Evolutionary conservation across 2,329 filamentous ascomycete species (phyloP).

Genomic region (Pseudopyricularia javanii): DNA sequence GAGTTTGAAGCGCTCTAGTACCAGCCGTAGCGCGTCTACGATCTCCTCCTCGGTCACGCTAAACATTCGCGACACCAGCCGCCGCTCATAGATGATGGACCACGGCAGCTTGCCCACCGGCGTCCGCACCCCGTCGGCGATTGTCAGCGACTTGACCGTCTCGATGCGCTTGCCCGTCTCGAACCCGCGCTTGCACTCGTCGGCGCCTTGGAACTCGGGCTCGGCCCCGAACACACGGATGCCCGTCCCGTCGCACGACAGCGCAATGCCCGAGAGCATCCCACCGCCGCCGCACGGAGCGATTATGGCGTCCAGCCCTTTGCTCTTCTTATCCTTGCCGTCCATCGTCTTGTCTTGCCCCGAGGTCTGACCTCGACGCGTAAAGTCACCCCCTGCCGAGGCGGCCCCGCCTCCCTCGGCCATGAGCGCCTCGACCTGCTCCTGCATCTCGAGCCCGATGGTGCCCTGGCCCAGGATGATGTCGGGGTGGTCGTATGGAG

Average conservation of each 20-base stretch:
- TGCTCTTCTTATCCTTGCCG: conserved; percentile 6
- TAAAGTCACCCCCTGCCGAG: conserved; percentile 9
- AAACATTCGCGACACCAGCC: conserved; percentile 59
- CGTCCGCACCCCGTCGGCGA: conserved; percentile 81
- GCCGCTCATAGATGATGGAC: conserved; percentile 58
- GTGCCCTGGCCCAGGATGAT: conserved; percentile 94
- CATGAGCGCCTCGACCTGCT: conserved; percentile 52
- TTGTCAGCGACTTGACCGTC: conserved; percentile 61
- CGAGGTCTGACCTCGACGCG: conserved; percentile 2
- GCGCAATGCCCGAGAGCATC: conserved; percentile 71
- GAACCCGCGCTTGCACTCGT: conserved; percentile 68
- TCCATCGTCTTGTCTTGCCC: neutral
- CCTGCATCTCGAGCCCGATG: conserved; percentile 66
- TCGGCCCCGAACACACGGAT: conserved; percentile 79
- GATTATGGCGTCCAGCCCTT: conserved; percentile 57
- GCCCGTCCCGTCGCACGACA: conserved; percentile 59
- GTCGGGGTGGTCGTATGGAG: conserved; percentile 85
- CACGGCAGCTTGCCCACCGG: conserved; percentile 69
- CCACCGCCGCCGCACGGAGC: conserved; percentile 82
- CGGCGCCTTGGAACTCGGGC: conserved; percentile 68
- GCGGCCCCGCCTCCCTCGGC: conserved; percentile 11
- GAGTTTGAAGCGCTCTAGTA: conserved; percentile 80
- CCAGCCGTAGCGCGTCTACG: conserved; percentile 58
- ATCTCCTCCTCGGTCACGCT: conserved; percentile 77
- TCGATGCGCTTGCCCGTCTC: conserved; percentile 50